Evolutionary conservation across 2,329 filamentous ascomycete genomes (phyloP), one percentile per base, ranked within the genome.

Genomic region (Akanthomyces uredinophilus): DNA sequence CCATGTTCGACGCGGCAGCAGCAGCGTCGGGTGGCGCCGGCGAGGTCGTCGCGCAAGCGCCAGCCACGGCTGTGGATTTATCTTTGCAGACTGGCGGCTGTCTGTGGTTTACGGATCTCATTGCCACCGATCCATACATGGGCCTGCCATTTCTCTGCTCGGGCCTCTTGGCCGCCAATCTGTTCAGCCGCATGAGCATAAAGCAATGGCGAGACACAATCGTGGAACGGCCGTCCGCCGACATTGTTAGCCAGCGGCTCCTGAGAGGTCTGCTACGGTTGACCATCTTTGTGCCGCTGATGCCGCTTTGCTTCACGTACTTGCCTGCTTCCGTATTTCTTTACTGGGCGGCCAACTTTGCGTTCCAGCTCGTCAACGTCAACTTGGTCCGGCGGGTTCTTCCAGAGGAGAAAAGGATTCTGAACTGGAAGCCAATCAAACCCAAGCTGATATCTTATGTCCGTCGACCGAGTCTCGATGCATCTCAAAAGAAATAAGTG

Each of bases 31-130:
- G 60, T 5, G 24, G 58, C 6, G 46, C 47, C 4, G 60, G 56
- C 29, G 20, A 60, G n/a, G 50, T 52, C 7, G 29, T 66, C 41
- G 37, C 55, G 4, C 55, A 63, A 11, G 22, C 5, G 32, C 5
- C 57, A 2, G 13, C 37, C 7, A 44, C 52, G 3, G 32, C 13
- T 58, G 64, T 49, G 70, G 75, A 3, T 74, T 75, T 1, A 67
- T 86, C n/a, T 68, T 74, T 1, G 74, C 78, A 0, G 5, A 62
- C 22, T 6, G 83, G 80, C 5, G 83, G 83, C 29, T 77, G 75
- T 46, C 73, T 85, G 18, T 86, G 83, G 83, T 84, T 86, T 66
- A 73, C 77, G 2, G 79, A 86, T 65, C 75, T 86, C 27, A 80
- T 79, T 7, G 78, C 69, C 35, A 72, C 79, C 37, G 84, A 86